Percentiles rank a stretch among this genome's conserved stretches.
phyloP scores from a whole-genome alignment of 306 rosid genomes.

The Citrullus colocynthis region DNA sequence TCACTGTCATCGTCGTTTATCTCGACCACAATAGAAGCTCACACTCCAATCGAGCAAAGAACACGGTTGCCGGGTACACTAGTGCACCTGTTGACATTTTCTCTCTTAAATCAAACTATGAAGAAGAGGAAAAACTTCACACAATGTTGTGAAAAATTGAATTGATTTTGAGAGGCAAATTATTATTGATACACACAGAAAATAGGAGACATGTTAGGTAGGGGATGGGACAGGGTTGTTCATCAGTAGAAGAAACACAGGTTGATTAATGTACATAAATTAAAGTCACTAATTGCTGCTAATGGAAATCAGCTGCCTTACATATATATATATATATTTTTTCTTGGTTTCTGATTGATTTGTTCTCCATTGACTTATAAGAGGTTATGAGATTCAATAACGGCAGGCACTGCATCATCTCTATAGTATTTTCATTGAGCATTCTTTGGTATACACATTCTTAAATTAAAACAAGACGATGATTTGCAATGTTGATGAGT shows the following conservation, averaged over 20 bases:
- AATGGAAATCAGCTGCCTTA: conserved; percentile 1
- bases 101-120: conserved; percentile 25
- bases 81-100: conserved; percentile 78
- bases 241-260: not conserved
- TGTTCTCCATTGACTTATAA: not conserved
- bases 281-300: conserved; percentile 7
- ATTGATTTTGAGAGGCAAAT: not conserved
- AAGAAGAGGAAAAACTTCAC: conserved; percentile 33
- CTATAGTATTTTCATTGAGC: not conserved
- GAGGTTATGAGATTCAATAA: not conserved
- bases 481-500: not conserved
- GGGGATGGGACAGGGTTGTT: not conserved
- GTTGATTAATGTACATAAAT: conserved; percentile 5
- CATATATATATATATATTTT: too few species aligned
- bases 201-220: not conserved
- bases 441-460: not conserved
- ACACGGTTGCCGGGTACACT: conserved; percentile 34
- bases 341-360: not conserved
- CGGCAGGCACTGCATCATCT: not conserved
- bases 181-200: not conserved
- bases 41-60: conserved; percentile 21
- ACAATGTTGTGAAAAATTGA: conserved; percentile 20
- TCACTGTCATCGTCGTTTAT: conserved; percentile 71
- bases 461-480: not conserved
- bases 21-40: conserved; percentile 56